Conservation (phyloP, 768 basidiomycete species). For the Gloeophyllum trabeum region DNA sequence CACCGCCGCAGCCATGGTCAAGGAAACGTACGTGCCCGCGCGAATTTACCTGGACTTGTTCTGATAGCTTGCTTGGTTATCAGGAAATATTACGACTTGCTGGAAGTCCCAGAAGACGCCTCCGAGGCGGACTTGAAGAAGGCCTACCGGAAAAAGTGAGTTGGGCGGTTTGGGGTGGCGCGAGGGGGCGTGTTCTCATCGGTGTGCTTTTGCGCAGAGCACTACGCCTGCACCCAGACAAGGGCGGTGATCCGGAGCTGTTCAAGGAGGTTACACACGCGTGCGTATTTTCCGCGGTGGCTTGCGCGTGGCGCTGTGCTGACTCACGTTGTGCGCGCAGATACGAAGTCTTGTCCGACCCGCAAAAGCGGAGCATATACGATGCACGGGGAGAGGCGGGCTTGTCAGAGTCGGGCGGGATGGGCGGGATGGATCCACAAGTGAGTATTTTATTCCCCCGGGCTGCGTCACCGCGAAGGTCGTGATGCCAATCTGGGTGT, state of each 20-base stretch:
- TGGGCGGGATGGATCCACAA: constrained; percentile 96
- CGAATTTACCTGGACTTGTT: constrained; percentile 1
- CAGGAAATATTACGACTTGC: constrained; percentile 89
- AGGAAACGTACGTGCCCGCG: constrained; percentile 43
- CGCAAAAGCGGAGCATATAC: constrained; percentile 72
- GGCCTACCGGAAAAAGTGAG: constrained; percentile 88
- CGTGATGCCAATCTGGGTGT: not conserved
- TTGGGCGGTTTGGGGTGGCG: constrained; percentile 1
- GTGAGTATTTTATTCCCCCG: constrained; percentile 25
- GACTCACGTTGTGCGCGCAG: constrained; percentile 25
- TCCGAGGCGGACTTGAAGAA: constrained; percentile 86
- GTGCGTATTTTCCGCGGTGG: constrained; percentile 34
- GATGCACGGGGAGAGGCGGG: constrained; percentile 92
- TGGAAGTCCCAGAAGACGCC: constrained; percentile 72
- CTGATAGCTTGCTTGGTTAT: constrained; percentile 4
- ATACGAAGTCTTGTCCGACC: constrained; percentile 88
- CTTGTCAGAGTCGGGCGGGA: constrained; percentile 72
- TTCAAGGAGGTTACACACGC: constrained; percentile 98
- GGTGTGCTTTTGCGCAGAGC: constrained; percentile 38
- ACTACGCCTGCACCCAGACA: constrained; percentile 80
- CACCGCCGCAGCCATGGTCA: constrained; percentile 37
- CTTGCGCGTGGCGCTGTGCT: not conserved
- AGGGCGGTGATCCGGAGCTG: constrained; percentile 90
- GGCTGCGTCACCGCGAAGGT: not conserved
- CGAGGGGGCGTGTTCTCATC: not conserved